These are phyloP conservation scores for Phlyctochytrium arcticum DNA, from an alignment of 192 early-diverging fungal species.

Conservation along the genomic window DNA sequence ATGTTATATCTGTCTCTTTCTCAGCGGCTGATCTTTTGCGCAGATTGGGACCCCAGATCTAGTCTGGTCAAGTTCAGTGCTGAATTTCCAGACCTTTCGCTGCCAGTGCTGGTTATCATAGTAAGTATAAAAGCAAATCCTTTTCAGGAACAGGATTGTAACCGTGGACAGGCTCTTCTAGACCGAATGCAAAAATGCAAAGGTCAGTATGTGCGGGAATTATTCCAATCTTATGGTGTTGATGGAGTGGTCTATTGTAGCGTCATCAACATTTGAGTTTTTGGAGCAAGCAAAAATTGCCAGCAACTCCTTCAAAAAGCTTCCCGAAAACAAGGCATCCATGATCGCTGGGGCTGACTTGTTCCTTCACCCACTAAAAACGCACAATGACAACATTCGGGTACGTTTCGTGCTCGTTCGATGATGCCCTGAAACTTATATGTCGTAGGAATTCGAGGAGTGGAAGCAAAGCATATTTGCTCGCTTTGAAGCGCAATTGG, in stretches of 20 bases:
- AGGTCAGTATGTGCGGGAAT: background rate
- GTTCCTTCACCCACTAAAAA: constrained; percentile 66
- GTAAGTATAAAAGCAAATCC: too few species aligned
- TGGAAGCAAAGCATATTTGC: constrained; percentile 14
- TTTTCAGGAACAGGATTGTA: too few species aligned
- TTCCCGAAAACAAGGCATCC: constrained; percentile 69
- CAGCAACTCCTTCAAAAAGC: constrained; percentile 59
- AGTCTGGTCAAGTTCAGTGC: background rate
- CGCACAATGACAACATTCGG: constrained; percentile 56
- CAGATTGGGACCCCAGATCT: background rate
- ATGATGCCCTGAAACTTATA: constrained; percentile 43
- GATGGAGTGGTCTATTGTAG: constrained; percentile 36
- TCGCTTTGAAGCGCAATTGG: background rate
- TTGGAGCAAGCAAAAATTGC: constrained; percentile 69
- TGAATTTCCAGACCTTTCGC: background rate
- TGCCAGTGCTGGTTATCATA: background rate
- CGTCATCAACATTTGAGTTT: constrained; percentile 87
- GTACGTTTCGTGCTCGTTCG: background rate
- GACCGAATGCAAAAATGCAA: constrained; percentile 13
- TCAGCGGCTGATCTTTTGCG: too few species aligned
- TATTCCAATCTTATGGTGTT: background rate
- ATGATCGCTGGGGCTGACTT: constrained; percentile 84
- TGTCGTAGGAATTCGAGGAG: constrained; percentile 53
- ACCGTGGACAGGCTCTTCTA: constrained; percentile 16
- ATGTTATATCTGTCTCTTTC: too few species aligned